These are phyloP conservation scores for Immersiella caudata DNA, from an alignment of 495 filamentous ascomycete species.

Conservation along the genomic window DNA sequence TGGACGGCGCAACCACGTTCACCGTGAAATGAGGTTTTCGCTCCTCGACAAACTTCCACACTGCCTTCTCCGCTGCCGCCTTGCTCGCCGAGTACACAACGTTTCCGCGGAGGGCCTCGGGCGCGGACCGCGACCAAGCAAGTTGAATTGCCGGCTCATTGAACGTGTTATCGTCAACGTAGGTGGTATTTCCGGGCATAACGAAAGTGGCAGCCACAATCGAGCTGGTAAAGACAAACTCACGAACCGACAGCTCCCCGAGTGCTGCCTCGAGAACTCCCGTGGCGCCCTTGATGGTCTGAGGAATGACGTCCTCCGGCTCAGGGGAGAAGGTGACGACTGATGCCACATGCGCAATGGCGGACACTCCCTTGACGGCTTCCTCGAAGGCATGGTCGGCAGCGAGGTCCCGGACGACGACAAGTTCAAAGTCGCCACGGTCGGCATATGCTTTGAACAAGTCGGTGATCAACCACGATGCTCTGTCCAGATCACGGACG, in stretches of 20 bases:
- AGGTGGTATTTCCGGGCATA: conserved; percentile 27
- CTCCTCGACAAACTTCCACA: conserved; percentile 55
- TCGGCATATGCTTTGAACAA: conserved; percentile 48
- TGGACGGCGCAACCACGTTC: conserved; percentile 53
- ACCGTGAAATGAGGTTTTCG: conserved; percentile 51
- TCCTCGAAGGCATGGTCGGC: conserved; percentile 44
- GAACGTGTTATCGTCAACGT: conserved; percentile 48
- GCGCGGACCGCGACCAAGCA: conserved; percentile 47
- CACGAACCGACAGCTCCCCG: conserved; percentile 46
- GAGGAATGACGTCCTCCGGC: conserved; percentile 49
- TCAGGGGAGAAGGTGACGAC: conserved; percentile 43
- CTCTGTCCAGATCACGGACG: conserved; percentile 44
- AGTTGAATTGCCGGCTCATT: conserved; percentile 49
- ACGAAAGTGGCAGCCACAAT: conserved; percentile 44
- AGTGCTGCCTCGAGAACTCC: conserved; percentile 51
- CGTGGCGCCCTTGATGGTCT: conserved; percentile 40
- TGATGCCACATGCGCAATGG: conserved; percentile 52
- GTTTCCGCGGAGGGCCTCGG: conserved; percentile 24
- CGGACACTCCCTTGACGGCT: conserved; percentile 43
- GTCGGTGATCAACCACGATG: conserved; percentile 42
- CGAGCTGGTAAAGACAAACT: conserved; percentile 59
- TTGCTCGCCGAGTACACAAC: conserved; percentile 57
- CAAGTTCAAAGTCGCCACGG: conserved; percentile 40
- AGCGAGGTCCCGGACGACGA: conserved; percentile 44
- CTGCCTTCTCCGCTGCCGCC: conserved; percentile 50